phyloP scores from a whole-genome alignment of 129 eudicot species.

The Oenanthe sinensis region DNA sequence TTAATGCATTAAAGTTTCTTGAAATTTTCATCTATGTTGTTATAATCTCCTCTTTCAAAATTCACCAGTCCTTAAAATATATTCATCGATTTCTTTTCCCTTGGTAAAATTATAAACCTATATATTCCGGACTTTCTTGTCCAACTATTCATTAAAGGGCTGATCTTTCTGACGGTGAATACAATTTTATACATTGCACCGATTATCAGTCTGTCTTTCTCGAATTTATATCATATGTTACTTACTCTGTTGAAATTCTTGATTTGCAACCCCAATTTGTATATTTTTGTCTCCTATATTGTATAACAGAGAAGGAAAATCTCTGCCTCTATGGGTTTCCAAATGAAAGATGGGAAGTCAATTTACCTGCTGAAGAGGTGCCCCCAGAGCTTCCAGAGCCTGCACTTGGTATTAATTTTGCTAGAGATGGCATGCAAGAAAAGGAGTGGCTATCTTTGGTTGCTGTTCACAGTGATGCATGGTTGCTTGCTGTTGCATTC shows the following conservation, averaged over 20 bases:
- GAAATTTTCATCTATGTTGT: background rate
- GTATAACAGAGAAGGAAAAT: constrained; percentile 52
- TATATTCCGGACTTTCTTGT: background rate
- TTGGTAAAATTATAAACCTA: background rate
- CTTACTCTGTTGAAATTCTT: background rate
- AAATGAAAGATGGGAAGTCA: constrained; percentile 56
- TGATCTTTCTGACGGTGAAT: background rate
- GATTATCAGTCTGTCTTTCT: background rate
- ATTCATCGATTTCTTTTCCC: background rate
- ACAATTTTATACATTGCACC: background rate
- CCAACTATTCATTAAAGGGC: background rate
- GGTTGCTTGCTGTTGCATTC: constrained; percentile 58
- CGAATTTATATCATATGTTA: background rate
- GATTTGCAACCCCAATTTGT: constrained; percentile 3
- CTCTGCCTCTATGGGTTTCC: constrained; percentile 61
- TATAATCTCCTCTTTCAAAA: background rate
- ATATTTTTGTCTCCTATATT: constrained; percentile 5
- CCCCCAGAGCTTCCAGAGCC: constrained; percentile 79
- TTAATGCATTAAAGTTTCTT: background rate
- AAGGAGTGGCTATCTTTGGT: constrained; percentile 66
- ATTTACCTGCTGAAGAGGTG: constrained; percentile 60
- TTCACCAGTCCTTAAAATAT: background rate
- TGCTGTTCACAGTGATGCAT: constrained; percentile 68
- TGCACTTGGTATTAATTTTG: constrained; percentile 57
- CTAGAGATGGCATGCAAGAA: constrained; percentile 64